Base-by-base conservation (phyloP, 768 basidiomycete genomes). In the Rhizopogon salebrosus region DNA sequence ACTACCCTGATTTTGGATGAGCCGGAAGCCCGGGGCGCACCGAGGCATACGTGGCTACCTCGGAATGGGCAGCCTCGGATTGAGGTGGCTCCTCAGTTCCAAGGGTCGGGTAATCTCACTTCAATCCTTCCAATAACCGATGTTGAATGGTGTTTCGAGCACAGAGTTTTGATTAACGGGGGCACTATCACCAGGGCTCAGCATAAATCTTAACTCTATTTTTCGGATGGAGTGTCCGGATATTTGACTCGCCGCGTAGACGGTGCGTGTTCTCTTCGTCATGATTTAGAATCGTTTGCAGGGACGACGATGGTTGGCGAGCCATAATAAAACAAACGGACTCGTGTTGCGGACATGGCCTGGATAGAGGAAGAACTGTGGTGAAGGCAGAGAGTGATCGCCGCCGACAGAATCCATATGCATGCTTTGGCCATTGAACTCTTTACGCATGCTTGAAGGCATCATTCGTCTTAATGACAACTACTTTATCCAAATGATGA, bases 1-100 rank as follows among this genome's bases (percentile, higher is more conserved):
- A 79, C 56, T 77, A 73, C 60, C 51, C 80, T 27, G 65, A 67
- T 26, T 76, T 83, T 50, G 53, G 62, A 77, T 63, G 78, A 82
- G 54, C 77, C 79, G 18, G 79, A 80, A 64, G 65, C 77, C 53
- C 74, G 72, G 31, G 11, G 31, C 10, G 1, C 31, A 34, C 31
- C 22, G 63, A 75, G 46, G 75, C 76, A 1, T 64, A 77, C 48
- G 69, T 70, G 54, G 73, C 63, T 18, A 77, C 82, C 48, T 74
- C 73, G 26, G 63, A 70, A 51, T 80, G 80, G 80, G 18, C 53
- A 59, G 34, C 56, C 52, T 65, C 65, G 61, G 65, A 31, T 49
- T 48, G 55, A 56, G 41, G 65, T 66, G 58, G 58, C 62, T 57
- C 60, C 20, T 51, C 54, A 41, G 29, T 11, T 0, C 45, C 31